A percentile compares a stretch with the other conserved stretches of the same genome.
Conservation (phyloP, 2,329 filamentous ascomycete genomes). For the Ascochyta koolunga region DNA sequence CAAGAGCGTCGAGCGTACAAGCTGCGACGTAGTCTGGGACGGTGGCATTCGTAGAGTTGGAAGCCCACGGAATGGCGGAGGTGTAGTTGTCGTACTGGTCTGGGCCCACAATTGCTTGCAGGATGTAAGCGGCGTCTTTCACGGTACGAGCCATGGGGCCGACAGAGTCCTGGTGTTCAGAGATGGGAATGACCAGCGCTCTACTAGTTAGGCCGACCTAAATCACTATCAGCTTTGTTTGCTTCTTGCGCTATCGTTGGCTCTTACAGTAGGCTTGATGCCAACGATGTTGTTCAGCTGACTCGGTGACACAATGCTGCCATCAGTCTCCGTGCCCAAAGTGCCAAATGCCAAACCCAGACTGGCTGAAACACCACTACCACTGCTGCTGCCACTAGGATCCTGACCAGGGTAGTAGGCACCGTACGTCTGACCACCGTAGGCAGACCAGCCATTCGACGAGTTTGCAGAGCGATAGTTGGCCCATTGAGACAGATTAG, state of each 20-base stretch:
- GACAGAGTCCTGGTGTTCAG: slow-evolving; percentile 61
- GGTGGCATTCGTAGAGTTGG: slow-evolving; percentile 44
- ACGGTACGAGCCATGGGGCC: slow-evolving; percentile 65
- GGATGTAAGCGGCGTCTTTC: slow-evolving; percentile 62
- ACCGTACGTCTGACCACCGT: slow-evolving; percentile 66
- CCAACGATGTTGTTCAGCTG: slow-evolving; percentile 67
- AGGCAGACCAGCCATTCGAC: slow-evolving; percentile 68
- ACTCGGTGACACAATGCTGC: slow-evolving; percentile 66
- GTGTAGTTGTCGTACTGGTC: slow-evolving; percentile 64
- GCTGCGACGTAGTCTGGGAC: slow-evolving; percentile 67
- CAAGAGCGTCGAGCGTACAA: slow-evolving; percentile 59
- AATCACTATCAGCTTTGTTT: neutral
- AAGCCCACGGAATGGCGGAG: slow-evolving; percentile 58
- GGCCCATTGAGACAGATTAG: slow-evolving; percentile 69
- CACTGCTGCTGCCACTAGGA: slow-evolving; percentile 54
- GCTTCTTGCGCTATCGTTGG: too few species aligned
- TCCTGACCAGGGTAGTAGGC: slow-evolving; percentile 68
- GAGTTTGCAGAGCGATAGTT: slow-evolving; percentile 65
- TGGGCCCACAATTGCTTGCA: slow-evolving; percentile 64
- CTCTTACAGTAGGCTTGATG: slow-evolving; percentile 60
- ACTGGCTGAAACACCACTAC: slow-evolving; percentile 65
- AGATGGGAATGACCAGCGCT: slow-evolving; percentile 69
- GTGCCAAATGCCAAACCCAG: slow-evolving; percentile 65
- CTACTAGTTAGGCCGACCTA: slow-evolving; percentile 65
- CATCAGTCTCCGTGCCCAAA: slow-evolving; percentile 68